phyloP scores from a whole-genome alignment of 2,329 filamentous ascomycete species.

The Metarhizium sp. region DNA sequence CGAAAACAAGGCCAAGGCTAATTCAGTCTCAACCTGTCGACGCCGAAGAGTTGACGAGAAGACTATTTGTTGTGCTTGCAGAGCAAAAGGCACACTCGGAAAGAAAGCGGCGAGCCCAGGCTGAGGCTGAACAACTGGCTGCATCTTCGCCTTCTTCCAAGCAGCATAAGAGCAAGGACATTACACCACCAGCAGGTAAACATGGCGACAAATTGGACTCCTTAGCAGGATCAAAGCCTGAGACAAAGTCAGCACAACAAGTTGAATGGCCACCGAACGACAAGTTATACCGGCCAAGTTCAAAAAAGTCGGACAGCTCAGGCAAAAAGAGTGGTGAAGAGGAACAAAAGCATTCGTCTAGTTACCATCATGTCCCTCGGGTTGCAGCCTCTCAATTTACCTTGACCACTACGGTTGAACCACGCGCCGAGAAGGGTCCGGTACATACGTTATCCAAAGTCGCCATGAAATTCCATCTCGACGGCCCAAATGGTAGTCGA shows the following conservation, averaged over 20 bases:
- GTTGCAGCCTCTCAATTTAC: conserved; percentile 47
- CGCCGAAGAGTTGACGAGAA: conserved; percentile 43
- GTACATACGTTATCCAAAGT: conserved; percentile 34
- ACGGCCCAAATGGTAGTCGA: conserved; percentile 16
- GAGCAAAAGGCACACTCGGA: conserved; percentile 37
- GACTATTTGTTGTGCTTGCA: conserved; percentile 39
- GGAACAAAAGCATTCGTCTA: background rate
- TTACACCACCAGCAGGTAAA: background rate
- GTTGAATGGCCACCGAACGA: conserved; percentile 1
- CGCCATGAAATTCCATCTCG: conserved; percentile 31
- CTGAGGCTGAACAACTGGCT: conserved; percentile 13
- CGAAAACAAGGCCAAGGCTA: conserved; percentile 8
- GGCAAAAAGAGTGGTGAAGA: conserved; percentile 9
- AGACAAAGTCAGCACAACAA: background rate
- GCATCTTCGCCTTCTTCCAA: background rate
- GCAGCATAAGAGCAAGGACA: background rate
- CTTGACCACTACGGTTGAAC: conserved; percentile 39
- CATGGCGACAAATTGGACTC: conserved; percentile 2
- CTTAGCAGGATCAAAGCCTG: background rate
- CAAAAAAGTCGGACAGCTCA: conserved; percentile 8
- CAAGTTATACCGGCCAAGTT: conserved; percentile 2
- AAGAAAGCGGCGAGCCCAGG: conserved; percentile 19
- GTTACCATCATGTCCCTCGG: conserved; percentile 42
- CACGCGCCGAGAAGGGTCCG: conserved; percentile 24
- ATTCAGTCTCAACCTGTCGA: conserved; percentile 32